Base-by-base conservation (phyloP, 306 rosid species). In the Prunus campanulata region DNA sequence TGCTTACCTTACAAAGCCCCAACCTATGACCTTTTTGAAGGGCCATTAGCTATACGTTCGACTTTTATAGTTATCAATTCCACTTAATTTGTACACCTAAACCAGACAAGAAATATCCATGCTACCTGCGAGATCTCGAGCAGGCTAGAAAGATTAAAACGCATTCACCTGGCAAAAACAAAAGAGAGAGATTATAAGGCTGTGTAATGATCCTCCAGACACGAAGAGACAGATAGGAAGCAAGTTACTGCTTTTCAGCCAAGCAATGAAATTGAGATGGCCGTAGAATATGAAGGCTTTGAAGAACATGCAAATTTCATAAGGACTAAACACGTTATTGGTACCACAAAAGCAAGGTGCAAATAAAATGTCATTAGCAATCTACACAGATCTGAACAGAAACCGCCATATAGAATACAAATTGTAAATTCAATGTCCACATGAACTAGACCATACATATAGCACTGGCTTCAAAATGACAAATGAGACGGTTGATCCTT, bases 401-500 rank as follows among this genome's bases (percentile, higher is more conserved):
- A 42, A 57, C 66, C 13, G 16, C 54, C n/a, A 20, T 24, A 44
- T 52, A 48, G 30, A 42, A 57, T 22, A 57, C 18, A 18, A 42
- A 57, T 15, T 68, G 4, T n/a, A 22, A 42, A 11, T 10, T 59
- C 15, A 27, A 59, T 11, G 66, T 12, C 52, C 66, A 22, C 52
- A 14, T 6, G 12, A 25, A 44, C 12, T 22, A 25, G 20, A 59
- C 25, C 72, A 14, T 15, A 68, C 22, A 48, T 15, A 67, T 13
- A 22, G 57, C 30, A 44, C 71, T 11, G 32, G 46, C 30, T 13
- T 24, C 2, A 4, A 57, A 39, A 51, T 6, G 35, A 75, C 79
- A 50, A 48, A 69, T 46, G 79, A 55, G 71, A 65, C 51, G 16
- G 78, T 54, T 20, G 72, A 52, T 69, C 66, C 68, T 27, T 39